Base-by-base conservation (phyloP, 1,284 basidiomycete genomes). In the Ceratobasidium sp. region DNA sequence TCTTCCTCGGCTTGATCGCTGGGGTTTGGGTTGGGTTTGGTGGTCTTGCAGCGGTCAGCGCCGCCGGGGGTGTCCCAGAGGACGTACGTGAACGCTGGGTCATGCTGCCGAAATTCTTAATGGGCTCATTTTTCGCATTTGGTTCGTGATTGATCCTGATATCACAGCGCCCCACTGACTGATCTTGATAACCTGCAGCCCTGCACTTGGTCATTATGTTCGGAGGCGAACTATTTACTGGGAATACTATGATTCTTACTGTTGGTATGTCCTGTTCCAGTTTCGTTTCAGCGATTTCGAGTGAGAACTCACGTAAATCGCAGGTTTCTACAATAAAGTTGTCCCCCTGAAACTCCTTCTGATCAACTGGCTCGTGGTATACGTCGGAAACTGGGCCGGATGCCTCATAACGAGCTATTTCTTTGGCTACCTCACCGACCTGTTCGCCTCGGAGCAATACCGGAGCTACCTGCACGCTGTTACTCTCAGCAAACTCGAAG, bases 221-320 rank as follows among this genome's bases (percentile, higher is more conserved):
- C 44, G 76, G 76, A 43, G 76, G 76, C 18, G 76, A 77, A 72
- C 58, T 77, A 1, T 75, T 77, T 23, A 76, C 76, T 21, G 76
- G 76, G 18, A 77, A 74, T 46, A 75, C 75, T 16, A 74, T 77
- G 75, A 75, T 77, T 32, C 46, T 77, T 26, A 30, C 63, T 41
- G 73, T 77, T 57, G 76, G 76, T 71, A 54, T 30, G 57, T 71
- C 8, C 30, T 7, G 4, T 41, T 43, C 6, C 11, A 66, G 70
- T 32, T 47, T 47, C 18, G 62, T 28, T 44, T 62, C 70, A 38
- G 43, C 16, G 5, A 26, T 59, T n/a, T 7, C 43, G 21, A 5
- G 16, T 21, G 16, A 28, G 55, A 28, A 28, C 58, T 59, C 18
- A 59, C 4, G 46, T 44, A 1, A 4, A 62, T 61, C n/a, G 14